Evolutionary conservation across 306 rosid genomes (phyloP).

Genomic region (Gillenia trifoliata): DNA sequence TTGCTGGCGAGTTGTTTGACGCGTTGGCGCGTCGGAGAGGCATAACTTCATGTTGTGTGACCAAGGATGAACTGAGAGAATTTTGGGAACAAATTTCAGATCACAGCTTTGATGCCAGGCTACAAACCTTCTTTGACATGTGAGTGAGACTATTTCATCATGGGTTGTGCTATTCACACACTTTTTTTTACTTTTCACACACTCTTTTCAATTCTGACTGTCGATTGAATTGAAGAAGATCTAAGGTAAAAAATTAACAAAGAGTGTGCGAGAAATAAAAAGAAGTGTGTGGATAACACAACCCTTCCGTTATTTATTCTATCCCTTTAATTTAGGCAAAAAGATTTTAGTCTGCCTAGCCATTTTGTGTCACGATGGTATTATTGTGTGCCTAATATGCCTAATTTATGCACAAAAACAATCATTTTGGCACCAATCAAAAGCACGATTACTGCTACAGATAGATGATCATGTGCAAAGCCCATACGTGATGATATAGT

Average conservation of each 20-base stretch:
- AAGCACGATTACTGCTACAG: not conserved
- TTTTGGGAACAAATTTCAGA: conserved; percentile 90
- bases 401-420: too few species aligned
- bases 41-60: conserved; percentile 53
- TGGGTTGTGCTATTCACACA: too few species aligned
- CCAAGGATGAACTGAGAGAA: conserved; percentile 49
- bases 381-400: too few species aligned
- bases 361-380: too few species aligned
- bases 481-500: not conserved
- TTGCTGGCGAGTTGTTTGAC: conserved; percentile 67
- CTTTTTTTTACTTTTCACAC: too few species aligned
- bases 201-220: too few species aligned
- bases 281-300: too few species aligned
- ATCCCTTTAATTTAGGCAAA: not conserved
- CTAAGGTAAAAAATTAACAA: too few species aligned
- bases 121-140: conserved; percentile 94
- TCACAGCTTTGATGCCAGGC: conserved; percentile 78
- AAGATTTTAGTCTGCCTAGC: not conserved
- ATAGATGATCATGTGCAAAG: not conserved
- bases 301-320: not conserved
- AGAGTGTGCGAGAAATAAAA: too few species aligned
- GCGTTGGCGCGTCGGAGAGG: conserved; percentile 83
- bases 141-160: conserved; percentile 30
- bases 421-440: not conserved
- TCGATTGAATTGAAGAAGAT: too few species aligned